Evolutionary conservation across 805 yeast species (phyloP).

Genomic region (Wickerhamiella hasegawae): DNA sequence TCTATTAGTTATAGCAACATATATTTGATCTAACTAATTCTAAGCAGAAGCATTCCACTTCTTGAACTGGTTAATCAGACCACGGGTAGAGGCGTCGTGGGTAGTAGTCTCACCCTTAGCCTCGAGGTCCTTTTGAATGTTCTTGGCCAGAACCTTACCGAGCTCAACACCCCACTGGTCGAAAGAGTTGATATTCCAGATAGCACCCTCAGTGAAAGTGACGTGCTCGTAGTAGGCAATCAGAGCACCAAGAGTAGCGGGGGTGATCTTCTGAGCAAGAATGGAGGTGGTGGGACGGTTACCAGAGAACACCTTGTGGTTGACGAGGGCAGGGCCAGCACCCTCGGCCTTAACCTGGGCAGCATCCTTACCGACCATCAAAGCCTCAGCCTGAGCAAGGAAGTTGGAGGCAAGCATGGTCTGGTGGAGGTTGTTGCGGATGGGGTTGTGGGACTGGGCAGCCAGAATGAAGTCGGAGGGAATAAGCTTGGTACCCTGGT

Average conservation of each 20-base stretch:
- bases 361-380: slow-evolving; percentile 81
- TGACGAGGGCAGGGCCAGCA: slow-evolving; percentile 67
- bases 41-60: slow-evolving; percentile 55
- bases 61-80: slow-evolving; percentile 90
- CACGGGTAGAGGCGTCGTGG: slow-evolving; percentile 87
- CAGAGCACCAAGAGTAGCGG: slow-evolving; percentile 88
- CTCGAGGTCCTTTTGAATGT: slow-evolving; percentile 77
- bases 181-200: slow-evolving; percentile 98
- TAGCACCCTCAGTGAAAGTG: slow-evolving; percentile 96
- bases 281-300: slow-evolving; percentile 98
- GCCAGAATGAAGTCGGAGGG: slow-evolving; percentile 96
- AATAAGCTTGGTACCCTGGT: slow-evolving; percentile 95
- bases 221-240: slow-evolving; percentile 97
- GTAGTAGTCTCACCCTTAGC: slow-evolving; percentile 35
- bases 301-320: slow-evolving; percentile 94
- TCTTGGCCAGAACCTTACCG: slow-evolving; percentile 96
- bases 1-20: no score
- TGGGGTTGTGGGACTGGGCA: slow-evolving; percentile 96
- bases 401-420: slow-evolving; percentile 97
- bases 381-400: slow-evolving; percentile 95
- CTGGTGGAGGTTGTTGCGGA: slow-evolving; percentile 87
- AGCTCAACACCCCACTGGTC: slow-evolving; percentile 99
- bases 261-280: slow-evolving; percentile 88
- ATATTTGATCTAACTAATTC: no score
- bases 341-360: slow-evolving; percentile 79